Base-by-base conservation (phyloP, 2,329 filamentous ascomycete species). In the Aphanocladium album region DNA sequence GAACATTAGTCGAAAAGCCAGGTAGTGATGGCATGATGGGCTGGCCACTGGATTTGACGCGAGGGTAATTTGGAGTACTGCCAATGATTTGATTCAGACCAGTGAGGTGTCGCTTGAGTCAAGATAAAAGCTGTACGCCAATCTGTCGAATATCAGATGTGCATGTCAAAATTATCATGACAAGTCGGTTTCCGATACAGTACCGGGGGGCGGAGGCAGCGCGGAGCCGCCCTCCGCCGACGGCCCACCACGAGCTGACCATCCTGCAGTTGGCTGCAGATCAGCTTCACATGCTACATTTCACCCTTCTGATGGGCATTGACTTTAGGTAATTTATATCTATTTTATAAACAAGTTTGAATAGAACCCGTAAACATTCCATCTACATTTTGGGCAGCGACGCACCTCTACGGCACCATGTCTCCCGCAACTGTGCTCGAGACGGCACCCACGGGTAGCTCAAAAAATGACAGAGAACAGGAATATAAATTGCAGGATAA, bases 1-100 rank as follows among this genome's bases (percentile, higher is more conserved):
- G 69, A 1, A 70, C 65, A 60, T 80, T 80, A 57, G 76, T 70
- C 0, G 75, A 74, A 64, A 80, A 80, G 1, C 76, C 76, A 45
- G 66, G 50, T 0, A 77, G 65, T 0, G 69, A 61, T 12, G 76
- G 73, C 75, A 77, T 78, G 35, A 51, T 66, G 52, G 21, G 19
- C 16, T 12, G 14, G 59, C 16, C 9, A 23, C 8, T 11, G 45
- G 5, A n/a, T 25, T 47, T 3, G 21, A 2, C 3, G 50, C 14
- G 23, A 21, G 14, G 33, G 11, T n/a, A 12, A 6, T 39, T 19
- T 43, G 8, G 6, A n/a, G 2, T 12, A 2, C 11, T 5, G 9
- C 30, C 5, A 9, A 30, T 30, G 30, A 9, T 9, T 30, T 9
- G 9, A 30, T 5, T 30, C 9, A 5, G 30, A 30, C 30, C 9